These are phyloP conservation scores for Anaeromyces robustus DNA, from an alignment of 192 early-diverging fungal genomes.

Conservation along the genomic window DNA sequence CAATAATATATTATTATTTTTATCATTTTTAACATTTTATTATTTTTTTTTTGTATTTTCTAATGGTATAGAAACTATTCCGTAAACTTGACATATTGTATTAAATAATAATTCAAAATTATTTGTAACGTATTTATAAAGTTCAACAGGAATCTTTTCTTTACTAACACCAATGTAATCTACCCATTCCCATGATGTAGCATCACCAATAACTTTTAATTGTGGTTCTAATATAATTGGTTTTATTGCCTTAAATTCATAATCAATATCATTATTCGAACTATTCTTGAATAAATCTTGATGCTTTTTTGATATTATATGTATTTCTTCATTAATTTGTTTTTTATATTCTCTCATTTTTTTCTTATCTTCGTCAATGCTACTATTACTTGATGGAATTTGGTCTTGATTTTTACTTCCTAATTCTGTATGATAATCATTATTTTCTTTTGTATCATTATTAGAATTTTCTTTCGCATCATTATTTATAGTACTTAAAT, in stretches of 20 bases:
- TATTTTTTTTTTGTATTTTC: not conserved
- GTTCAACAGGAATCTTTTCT: not conserved
- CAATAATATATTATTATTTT: too few relatives aligned
- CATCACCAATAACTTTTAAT: not conserved
- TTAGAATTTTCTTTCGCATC: not conserved
- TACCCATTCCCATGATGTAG: not conserved
- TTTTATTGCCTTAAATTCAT: not conserved
- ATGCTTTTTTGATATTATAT: not conserved
- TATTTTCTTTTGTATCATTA: not conserved
- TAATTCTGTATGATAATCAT: not conserved
- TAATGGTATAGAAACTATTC: not conserved
- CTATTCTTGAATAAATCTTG: not conserved
- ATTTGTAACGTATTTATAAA: not conserved
- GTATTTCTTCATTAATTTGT: not conserved
- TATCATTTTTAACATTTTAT: not conserved
- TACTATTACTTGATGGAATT: not conserved
- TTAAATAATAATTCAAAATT: not conserved
- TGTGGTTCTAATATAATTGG: not conserved
- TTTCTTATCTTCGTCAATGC: not conserved
- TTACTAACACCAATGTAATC: not conserved
- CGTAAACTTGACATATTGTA: not conserved
- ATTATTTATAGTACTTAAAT: not conserved
- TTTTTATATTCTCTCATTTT: not conserved
- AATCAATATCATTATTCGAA: not conserved
- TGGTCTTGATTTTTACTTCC: not conserved